These are phyloP conservation scores for Amaranthus cruentus DNA, from an alignment of 148 eudicot species.

Conservation along the genomic window DNA sequence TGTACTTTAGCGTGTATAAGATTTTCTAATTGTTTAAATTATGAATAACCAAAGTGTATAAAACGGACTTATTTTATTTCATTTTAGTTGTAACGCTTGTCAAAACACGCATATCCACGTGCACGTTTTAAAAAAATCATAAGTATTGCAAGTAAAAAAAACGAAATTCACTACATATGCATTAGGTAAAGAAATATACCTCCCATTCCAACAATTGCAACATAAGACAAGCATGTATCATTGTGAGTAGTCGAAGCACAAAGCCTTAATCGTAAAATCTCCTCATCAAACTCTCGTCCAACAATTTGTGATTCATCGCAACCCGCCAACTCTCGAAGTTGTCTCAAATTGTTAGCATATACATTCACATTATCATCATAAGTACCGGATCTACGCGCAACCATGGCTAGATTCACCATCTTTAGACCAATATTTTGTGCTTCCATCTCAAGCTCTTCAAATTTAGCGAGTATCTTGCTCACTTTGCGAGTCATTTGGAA, in stretches of 20 bases:
- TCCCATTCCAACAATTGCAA: conserved; percentile 10
- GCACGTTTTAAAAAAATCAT: too few relatives aligned
- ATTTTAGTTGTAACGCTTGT: too few relatives aligned
- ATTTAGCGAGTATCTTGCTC: background rate
- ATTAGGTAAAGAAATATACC: background rate
- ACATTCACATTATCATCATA: background rate
- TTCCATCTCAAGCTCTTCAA: conserved; percentile 11
- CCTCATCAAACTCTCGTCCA: conserved; percentile 11
- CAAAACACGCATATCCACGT: too few relatives aligned
- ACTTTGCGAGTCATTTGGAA: conserved; percentile 7
- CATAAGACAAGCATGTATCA: background rate
- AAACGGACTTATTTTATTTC: too few relatives aligned
- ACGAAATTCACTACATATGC: too few relatives aligned
- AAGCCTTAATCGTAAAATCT: background rate
- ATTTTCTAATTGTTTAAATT: too few relatives aligned
- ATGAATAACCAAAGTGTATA: too few relatives aligned
- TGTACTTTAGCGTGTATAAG: too few relatives aligned
- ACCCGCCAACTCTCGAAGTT: background rate
- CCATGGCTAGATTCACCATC: background rate
- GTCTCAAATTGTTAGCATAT: background rate
- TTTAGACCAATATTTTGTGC: conserved; percentile 11
- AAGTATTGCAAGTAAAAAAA: too few relatives aligned
- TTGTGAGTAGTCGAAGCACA: background rate
- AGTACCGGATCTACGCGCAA: background rate
- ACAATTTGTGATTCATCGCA: conserved; percentile 3